These are phyloP conservation scores for Suhomyces kunorum DNA, from an alignment of 1,139 yeast genomes.

Conservation along the genomic window DNA sequence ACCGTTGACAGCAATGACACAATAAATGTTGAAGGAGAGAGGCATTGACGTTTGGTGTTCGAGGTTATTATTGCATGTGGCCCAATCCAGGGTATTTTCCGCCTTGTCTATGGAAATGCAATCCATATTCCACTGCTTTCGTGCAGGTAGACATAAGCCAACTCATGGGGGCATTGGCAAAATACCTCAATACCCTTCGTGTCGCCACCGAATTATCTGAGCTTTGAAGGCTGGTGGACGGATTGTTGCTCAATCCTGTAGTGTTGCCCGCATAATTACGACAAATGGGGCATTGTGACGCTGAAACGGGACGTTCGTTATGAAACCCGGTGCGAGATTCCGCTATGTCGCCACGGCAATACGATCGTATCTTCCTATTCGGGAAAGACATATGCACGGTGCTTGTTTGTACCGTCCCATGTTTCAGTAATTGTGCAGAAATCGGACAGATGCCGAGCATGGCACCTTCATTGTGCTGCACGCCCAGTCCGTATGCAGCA, in stretches of 20 bases:
- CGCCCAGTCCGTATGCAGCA: background rate
- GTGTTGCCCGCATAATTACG: conserved; percentile 2
- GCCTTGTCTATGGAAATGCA: background rate
- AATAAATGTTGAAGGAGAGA: no score
- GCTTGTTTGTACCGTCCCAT: background rate
- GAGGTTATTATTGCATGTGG: background rate
- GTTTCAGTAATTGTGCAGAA: background rate
- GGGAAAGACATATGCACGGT: background rate
- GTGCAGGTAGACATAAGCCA: no score
- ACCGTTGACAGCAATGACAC: no score
- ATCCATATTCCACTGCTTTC: background rate
- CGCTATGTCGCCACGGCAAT: background rate
- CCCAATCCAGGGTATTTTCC: background rate
- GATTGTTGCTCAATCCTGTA: background rate
- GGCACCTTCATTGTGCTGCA: no score
- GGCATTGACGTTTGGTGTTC: no score
- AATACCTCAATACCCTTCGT: background rate
- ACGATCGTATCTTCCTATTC: background rate
- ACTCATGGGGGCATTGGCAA: no score
- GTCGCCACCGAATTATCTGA: background rate
- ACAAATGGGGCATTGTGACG: conserved; percentile 4
- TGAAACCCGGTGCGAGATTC: background rate
- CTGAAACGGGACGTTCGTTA: conserved; percentile 2
- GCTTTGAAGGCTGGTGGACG: conserved; percentile 2
- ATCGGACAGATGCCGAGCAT: no score